phyloP scores from a whole-genome alignment of 352 stramenopile species.

The Globisporangium polare region DNA sequence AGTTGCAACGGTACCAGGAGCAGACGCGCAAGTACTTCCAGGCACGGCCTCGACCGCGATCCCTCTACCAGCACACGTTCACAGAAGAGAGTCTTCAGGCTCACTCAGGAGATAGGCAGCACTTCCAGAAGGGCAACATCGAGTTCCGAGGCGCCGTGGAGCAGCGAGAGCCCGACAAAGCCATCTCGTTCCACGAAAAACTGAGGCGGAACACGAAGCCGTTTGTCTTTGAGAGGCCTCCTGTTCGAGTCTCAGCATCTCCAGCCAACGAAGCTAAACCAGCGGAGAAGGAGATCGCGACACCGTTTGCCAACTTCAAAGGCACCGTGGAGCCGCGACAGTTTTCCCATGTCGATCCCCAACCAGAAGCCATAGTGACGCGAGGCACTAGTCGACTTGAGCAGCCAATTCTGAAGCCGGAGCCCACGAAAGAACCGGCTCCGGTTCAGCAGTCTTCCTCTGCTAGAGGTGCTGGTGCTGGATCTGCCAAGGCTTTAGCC shows the following conservation, averaged over 20 bases:
- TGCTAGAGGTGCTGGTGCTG: background rate
- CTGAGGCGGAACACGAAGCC: constrained; percentile 23
- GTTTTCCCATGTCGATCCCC: no score
- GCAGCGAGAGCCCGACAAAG: constrained; percentile 11
- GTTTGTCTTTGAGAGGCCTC: constrained; percentile 24
- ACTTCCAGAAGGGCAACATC: constrained; percentile 55
- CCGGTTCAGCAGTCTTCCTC: background rate
- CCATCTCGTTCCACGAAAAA: constrained; percentile 24
- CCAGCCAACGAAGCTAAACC: background rate
- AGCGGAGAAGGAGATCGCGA: constrained; percentile 16
- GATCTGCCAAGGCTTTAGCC: background rate
- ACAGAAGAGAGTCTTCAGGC: constrained; percentile 7
- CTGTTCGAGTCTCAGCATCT: background rate
- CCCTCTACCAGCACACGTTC: constrained; percentile 51
- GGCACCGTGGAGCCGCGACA: constrained; percentile 20
- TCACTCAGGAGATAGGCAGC: constrained; percentile 5
- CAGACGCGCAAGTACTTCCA: constrained; percentile 35
- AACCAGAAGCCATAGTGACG: background rate
- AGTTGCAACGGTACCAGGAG: constrained; percentile 8
- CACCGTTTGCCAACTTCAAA: constrained; percentile 29
- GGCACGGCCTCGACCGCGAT: constrained; percentile 25
- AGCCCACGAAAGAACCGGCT: background rate
- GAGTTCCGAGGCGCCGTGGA: constrained; percentile 37
- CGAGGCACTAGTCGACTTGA: background rate
- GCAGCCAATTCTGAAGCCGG: no score